Evolutionary conservation across 2,329 filamentous ascomycete species (phyloP).

Genomic region (Plenodomus lindquistii): DNA sequence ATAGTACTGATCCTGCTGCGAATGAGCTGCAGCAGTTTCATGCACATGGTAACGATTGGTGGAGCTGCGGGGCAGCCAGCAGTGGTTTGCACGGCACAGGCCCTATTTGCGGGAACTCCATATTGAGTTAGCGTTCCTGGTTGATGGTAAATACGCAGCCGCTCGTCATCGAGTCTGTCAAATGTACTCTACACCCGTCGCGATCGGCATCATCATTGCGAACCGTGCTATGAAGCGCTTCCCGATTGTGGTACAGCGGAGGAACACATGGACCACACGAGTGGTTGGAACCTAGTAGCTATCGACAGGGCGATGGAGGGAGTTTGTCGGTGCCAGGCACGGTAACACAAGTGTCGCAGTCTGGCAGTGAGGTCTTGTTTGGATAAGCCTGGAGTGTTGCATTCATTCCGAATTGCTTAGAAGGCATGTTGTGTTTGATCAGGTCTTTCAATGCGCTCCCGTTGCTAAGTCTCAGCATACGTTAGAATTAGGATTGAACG

Average conservation of each 20-base stretch:
- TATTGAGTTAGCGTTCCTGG: slow-evolving; percentile 12
- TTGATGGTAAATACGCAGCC: slow-evolving; percentile 19
- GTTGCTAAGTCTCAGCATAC: not conserved
- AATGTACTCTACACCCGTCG: slow-evolving; percentile 15
- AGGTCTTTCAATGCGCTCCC: not conserved
- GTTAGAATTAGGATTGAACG: not conserved
- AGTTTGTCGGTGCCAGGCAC: not conserved
- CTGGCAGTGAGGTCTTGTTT: not conserved
- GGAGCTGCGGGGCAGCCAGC: slow-evolving; percentile 17
- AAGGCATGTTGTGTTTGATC: not conserved
- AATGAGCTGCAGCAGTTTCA: slow-evolving; percentile 1
- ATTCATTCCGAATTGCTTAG: not conserved
- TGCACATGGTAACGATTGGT: slow-evolving; percentile 16
- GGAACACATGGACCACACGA: slow-evolving; percentile 12
- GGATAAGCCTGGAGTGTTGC: not conserved
- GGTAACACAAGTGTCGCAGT: not conserved
- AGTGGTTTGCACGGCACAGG: slow-evolving; percentile 9
- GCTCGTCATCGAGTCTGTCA: slow-evolving; percentile 27
- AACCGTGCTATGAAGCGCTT: slow-evolving; percentile 3
- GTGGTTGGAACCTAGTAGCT: slow-evolving; percentile 2
- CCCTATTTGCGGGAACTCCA: slow-evolving; percentile 22
- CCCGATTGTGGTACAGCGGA: slow-evolving; percentile 11
- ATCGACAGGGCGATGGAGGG: not conserved
- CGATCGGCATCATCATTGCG: slow-evolving; percentile 13
- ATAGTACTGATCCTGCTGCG: slow-evolving; percentile 1